phyloP scores from a whole-genome alignment of 768 basidiomycete genomes.

The Trametes villosa region DNA sequence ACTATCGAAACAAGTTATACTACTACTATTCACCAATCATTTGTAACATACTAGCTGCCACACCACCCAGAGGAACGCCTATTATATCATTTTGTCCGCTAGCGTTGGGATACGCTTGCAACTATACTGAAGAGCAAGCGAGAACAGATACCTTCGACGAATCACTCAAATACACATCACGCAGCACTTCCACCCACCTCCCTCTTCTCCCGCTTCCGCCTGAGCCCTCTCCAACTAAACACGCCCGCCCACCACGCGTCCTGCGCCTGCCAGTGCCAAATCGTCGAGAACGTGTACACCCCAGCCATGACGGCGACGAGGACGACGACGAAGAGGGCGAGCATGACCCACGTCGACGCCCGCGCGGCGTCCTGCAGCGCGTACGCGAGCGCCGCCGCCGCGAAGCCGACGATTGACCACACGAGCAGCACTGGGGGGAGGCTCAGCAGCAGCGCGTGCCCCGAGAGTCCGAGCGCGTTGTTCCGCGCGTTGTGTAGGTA shows the following conservation, averaged over 20 bases:
- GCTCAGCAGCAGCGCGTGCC: conserved; percentile 55
- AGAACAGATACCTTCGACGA: too few species aligned
- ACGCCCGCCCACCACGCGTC: conserved; percentile 4
- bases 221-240: background rate
- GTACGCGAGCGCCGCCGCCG: conserved; percentile 49
- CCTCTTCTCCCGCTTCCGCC: background rate
- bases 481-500: conserved; percentile 58
- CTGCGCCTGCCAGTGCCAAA: conserved; percentile 46
- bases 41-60: conserved; percentile 5
- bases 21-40: background rate
- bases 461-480: conserved; percentile 48
- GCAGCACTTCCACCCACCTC: background rate
- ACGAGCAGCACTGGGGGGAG: conserved; percentile 58
- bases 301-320: conserved; percentile 43
- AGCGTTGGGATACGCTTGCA: too few species aligned
- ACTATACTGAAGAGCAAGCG: too few species aligned
- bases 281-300: conserved; percentile 52
- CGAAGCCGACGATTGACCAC: conserved; percentile 57
- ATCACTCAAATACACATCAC: background rate
- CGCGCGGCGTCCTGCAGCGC: conserved; percentile 39
- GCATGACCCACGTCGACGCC: conserved; percentile 45
- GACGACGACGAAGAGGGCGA: conserved; percentile 47
- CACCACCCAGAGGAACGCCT: background rate
- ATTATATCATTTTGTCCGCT: too few species aligned
- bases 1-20: conserved; percentile 2